Base-by-base conservation (phyloP, 1,284 basidiomycete species). In the Cystobasidium pallidum region DNA sequence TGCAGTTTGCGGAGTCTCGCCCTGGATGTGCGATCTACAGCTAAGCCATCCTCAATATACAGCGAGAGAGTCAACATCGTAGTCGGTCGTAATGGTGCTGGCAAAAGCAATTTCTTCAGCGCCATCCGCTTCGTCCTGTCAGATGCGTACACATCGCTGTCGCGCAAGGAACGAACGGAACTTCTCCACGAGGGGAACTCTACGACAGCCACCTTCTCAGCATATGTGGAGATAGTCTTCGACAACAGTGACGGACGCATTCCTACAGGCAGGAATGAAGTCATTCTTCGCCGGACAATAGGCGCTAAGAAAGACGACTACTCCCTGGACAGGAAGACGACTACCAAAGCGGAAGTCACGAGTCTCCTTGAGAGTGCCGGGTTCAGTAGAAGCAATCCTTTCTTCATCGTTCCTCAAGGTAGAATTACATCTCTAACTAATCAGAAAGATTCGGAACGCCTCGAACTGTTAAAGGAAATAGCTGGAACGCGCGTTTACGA, bases 271-370 rank as follows among this genome's bases (percentile, higher is more conserved):
- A 87, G 89, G 65, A 88, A 91, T 1, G 91, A 93, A 75, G 87
- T 94, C 45, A 88, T 91, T 43, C 85, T 97, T 2, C 87, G 94
- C 6, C 86, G 94, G 51, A 99, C 96, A 1, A 98, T 99, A 73
- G 96, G 96, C 75, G 82, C 94, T 61, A 98, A 99, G 85, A 99
- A 99, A 84, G 96, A 99, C 80, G 96, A 99, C 82, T 99, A 98
- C 83, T 92, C 91, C 76, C 85, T 99, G 55, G 96, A 99, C 83
- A 89, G 91, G 83, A 98, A 97, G 83, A 92, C 89, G 75, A 91
- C 91, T 0, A 92, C 88, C 81, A 98, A 97, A 81, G 94, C 93
- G 4, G 96, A 99, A 78, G 92, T 99, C 28, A 94, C 95, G 91
- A 94, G 91, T 79, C 84, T 97, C 21, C 86, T 97, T 32, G 94